These are phyloP conservation scores for Leishmania aethiopica DNA, from an alignment of 208 protist species.

Conservation along the genomic window DNA sequence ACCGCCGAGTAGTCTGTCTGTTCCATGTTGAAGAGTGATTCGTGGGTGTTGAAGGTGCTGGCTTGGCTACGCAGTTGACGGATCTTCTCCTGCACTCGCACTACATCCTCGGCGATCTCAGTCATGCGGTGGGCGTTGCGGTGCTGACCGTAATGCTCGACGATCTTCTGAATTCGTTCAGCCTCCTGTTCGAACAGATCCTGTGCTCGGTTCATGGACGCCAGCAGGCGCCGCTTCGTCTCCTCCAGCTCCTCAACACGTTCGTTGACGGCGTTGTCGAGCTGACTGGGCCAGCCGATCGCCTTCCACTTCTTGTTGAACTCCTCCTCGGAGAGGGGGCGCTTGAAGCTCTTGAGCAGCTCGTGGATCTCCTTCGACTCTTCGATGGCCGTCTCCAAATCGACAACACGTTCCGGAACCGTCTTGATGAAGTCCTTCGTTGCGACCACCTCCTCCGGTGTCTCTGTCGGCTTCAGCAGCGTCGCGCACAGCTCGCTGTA, in stretches of 20 bases:
- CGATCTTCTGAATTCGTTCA: slow-evolving; percentile 65
- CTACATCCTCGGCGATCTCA: slow-evolving; percentile 93
- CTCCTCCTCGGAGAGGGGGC: slow-evolving; percentile 89
- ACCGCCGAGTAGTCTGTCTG: slow-evolving; percentile 94
- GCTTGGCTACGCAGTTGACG: slow-evolving; percentile 80
- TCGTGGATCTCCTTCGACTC: slow-evolving; percentile 82
- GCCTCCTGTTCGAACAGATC: slow-evolving; percentile 87
- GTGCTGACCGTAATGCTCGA: slow-evolving; percentile 90
- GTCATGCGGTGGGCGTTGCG: slow-evolving; percentile 79
- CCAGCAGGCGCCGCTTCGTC: slow-evolving; percentile 85
- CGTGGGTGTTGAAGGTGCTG: slow-evolving; percentile 94
- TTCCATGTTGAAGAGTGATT: slow-evolving; percentile 94
- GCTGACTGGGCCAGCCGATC: slow-evolving; percentile 87
- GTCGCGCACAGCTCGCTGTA: slow-evolving; percentile 72
- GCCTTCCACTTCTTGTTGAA: slow-evolving; percentile 94
- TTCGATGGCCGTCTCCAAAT: slow-evolving; percentile 73
- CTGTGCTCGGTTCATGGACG: slow-evolving; percentile 83
- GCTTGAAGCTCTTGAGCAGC: slow-evolving; percentile 93
- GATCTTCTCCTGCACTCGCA: slow-evolving; percentile 86
- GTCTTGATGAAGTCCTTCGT: slow-evolving; percentile 90
- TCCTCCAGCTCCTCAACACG: slow-evolving; percentile 93
- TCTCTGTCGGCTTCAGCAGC: slow-evolving; percentile 74
- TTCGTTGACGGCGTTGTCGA: slow-evolving; percentile 91
- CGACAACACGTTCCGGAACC: slow-evolving; percentile 89
- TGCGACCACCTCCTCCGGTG: slow-evolving; percentile 90